A percentile compares a stretch with the other conserved stretches of the same genome.
phyloP scores from a whole-genome alignment of 495 filamentous ascomycete genomes.

The Trichoderma reesei region DNA sequence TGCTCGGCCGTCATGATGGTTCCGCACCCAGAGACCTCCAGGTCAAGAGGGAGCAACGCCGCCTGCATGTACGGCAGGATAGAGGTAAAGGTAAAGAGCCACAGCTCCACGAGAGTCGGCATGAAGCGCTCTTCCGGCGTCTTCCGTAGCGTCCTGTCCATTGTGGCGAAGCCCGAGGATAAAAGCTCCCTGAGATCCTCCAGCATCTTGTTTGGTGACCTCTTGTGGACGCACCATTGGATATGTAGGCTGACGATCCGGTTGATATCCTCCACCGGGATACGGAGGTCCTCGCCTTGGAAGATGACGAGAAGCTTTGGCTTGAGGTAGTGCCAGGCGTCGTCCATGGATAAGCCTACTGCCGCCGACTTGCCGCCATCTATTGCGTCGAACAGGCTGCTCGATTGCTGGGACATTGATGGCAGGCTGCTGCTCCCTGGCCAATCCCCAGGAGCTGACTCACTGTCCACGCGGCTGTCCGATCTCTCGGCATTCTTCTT shows the following conservation, averaged over 20 bases:
- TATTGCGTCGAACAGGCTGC: slow-evolving; percentile 28
- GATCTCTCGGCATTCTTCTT: slow-evolving; percentile 83
- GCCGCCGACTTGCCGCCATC: slow-evolving; percentile 54
- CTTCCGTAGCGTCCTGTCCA: slow-evolving; percentile 72
- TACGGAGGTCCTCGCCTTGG: slow-evolving; percentile 78
- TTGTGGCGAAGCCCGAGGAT: slow-evolving; percentile 66
- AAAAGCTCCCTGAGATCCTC: slow-evolving; percentile 75
- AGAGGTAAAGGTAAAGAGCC: slow-evolving; percentile 81
- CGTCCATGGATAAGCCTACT: slow-evolving; percentile 65
- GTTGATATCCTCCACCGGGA: slow-evolving; percentile 93
- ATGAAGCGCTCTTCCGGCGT: slow-evolving; percentile 77
- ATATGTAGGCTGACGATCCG: slow-evolving; percentile 70
- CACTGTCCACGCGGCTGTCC: slow-evolving; percentile 23
- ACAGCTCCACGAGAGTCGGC: slow-evolving; percentile 80
- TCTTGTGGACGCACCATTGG: slow-evolving; percentile 63
- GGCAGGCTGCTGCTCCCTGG: slow-evolving; percentile 39
- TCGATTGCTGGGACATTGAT: slow-evolving; percentile 7
- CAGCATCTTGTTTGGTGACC: slow-evolving; percentile 56
- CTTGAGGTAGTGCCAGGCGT: slow-evolving; percentile 93
- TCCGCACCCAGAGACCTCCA: slow-evolving; percentile 83
- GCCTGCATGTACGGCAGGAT: slow-evolving; percentile 94
- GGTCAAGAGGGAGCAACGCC: slow-evolving; percentile 86
- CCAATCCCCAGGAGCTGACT: slow-evolving; percentile 38
- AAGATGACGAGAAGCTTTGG: slow-evolving; percentile 84
- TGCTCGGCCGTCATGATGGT: slow-evolving; percentile 64